Evolutionary conservation across 495 filamentous ascomycete species (phyloP), one percentile per base, ranked within the genome.

Genomic region (Aspergillus nanangensis): DNA sequence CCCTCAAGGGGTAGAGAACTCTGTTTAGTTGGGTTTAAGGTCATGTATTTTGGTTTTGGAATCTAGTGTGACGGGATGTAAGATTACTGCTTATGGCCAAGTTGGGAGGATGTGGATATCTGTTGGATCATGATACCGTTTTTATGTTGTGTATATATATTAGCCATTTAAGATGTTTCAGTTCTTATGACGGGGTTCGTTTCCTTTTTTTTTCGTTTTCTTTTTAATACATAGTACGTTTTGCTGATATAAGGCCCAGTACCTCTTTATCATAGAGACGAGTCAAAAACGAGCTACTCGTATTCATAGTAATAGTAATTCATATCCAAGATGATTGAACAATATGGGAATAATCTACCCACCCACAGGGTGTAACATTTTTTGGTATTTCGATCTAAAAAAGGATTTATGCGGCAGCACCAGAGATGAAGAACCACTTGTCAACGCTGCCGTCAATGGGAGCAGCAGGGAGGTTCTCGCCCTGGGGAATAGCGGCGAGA

Each of bases 401-500:
- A 50, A 34, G 41, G 14, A 55, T 63, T 75, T 90, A 95, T 44
- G 87, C 80, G 56, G 93, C 88, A 66, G 93, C 93, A 66, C 93
- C 93, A 65, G 92, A 96, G 73, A 99, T 99, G 80, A 96, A 99
- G 83, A 99, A 99, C 93, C 94, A 99, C 80, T 99, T 99, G 81
- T 99, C 93, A 62, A 96, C 95, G 74, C 83, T 93, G 57, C 84
- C 81, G 65, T 99, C 93, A 56, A 97, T 95, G 48, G 90, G 87
- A 44, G 88, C 92, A 44, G 93, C 87, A 15, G 76, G 62, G 13
- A 90, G 75, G 55, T 92, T 82, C 77, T 96, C 79, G 50, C 60
- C 59, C 45, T 76, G 68, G 41, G 90, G 87, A 29, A 96, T 81
- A 47, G 77, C 79, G 38, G 84, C 79, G 45, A 94, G 70, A 67